phyloP scores from a whole-genome alignment of 352 stramenopile genomes.

The Pythium myriotylum region DNA sequence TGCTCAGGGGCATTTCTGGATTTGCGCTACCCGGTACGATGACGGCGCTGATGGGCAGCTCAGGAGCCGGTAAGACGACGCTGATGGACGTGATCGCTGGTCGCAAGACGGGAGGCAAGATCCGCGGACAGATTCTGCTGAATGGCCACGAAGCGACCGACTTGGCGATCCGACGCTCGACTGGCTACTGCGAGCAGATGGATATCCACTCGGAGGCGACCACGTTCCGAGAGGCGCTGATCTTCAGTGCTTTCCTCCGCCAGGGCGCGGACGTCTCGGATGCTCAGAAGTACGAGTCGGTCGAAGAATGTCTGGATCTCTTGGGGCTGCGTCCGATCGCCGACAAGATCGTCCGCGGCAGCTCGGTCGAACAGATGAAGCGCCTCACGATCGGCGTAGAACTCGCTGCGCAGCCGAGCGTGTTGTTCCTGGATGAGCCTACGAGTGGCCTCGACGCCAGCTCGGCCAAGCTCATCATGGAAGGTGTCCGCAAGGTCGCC shows the following conservation, averaged over 20 bases:
- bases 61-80: constrained; percentile 91
- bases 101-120: constrained; percentile 88
- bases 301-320: constrained; percentile 40
- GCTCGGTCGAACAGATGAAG: constrained; percentile 50
- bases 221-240: constrained; percentile 91
- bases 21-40: constrained; percentile 50
- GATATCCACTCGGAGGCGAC: constrained; percentile 89
- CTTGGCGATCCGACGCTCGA: constrained; percentile 43
- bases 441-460: constrained; percentile 83
- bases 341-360: constrained; percentile 31
- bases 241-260: constrained; percentile 90
- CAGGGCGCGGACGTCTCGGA: constrained; percentile 35
- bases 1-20: constrained; percentile 62
- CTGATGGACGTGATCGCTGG: constrained; percentile 94
- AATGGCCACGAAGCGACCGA: constrained; percentile 86
- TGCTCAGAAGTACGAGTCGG: constrained; percentile 35
- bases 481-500: constrained; percentile 78
- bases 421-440: constrained; percentile 80
- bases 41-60: constrained; percentile 68
- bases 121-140: constrained; percentile 84
- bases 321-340: constrained; percentile 33
- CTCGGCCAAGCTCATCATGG: constrained; percentile 73
- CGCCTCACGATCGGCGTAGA: constrained; percentile 51
- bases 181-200: constrained; percentile 65
- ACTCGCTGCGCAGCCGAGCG: constrained; percentile 70